Evolutionary conservation across 805 yeast species (phyloP), one percentile per base, ranked within the genome.

Genomic region (Suhomyces tanzawaensis): DNA sequence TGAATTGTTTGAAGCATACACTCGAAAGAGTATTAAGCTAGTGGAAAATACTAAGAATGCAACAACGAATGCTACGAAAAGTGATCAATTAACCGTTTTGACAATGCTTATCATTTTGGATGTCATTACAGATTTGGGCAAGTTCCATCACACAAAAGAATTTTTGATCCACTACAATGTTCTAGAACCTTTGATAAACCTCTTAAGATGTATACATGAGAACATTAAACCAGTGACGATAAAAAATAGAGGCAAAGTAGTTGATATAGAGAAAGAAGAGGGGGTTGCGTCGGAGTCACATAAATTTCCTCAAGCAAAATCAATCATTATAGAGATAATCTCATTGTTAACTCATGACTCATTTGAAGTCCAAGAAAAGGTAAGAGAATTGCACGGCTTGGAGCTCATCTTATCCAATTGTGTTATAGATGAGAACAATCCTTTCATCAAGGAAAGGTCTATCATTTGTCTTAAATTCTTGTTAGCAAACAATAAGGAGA

Each of bases 361-460:
- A 32, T 64, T 58, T 31, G 66, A 65, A 4, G 74, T 78, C 4
- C 96, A 91, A 55, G 91, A 90, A 40, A 55, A 62, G 29, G 66
- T 85, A 24, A 66, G 97, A 32, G 74, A 73, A 19, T 48, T 68
- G 1, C 85, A 83, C 32, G 95, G 88, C 0, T 57, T 91, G 11
- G 86, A 80, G 37, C 60, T 86, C 14, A 71, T 90, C 0, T 64
- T 91, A 17, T 83, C 90, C 6, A 83, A 82, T 45, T 90, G 97
- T 63, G 77, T 84, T 27, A 80, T 93, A 36, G 98, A 91, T 57
- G 82, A 81, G 31, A 79, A 85, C 55, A 95, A 93, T 57, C 98
- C 97, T 0, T 91, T 74, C 49, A 82, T 85, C 40, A 83, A 87
- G 47, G 99, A 91, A 53, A 66, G 91, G 42, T 75, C 95, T 1